Percentiles rank a stretch among this genome's conserved stretches.
Evolutionary conservation across 1,139 yeast genomes (phyloP).

Genomic region (Meyerozyma guilliermondii): DNA sequence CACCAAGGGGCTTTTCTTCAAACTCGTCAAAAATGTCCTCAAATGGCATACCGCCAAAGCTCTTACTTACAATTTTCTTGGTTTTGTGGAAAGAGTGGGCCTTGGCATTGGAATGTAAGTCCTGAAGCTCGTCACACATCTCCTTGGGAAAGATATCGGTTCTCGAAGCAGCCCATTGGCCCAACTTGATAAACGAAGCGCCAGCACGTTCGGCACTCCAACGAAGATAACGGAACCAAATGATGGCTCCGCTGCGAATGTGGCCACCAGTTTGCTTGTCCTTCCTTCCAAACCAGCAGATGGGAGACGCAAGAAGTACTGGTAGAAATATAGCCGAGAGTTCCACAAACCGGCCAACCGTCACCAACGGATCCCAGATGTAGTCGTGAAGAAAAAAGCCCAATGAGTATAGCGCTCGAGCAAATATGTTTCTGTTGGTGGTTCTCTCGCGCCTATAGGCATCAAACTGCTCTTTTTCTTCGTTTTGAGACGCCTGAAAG

Average conservation of each 20-base stretch:
- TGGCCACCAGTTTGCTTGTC: conserved; percentile 24
- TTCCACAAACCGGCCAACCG: conserved; percentile 65
- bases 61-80: conserved; percentile 47
- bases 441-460: conserved; percentile 21
- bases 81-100: conserved; percentile 68
- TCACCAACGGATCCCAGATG: conserved; percentile 62
- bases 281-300: conserved; percentile 55
- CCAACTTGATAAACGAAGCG: conserved; percentile 89
- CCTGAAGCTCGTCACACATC: conserved; percentile 71
- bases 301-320: conserved; percentile 58
- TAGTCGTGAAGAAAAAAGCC: conserved; percentile 46
- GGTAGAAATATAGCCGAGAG: conserved; percentile 68
- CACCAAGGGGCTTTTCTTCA: conserved; percentile 73
- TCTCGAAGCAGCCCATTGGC: conserved; percentile 99
- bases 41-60: conserved; percentile 58
- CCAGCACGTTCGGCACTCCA: conserved; percentile 81
- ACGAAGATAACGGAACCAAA: conserved; percentile 70
- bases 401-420: conserved; percentile 28
- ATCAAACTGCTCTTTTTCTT: conserved; percentile 27
- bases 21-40: conserved; percentile 84
- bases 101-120: conserved; percentile 77
- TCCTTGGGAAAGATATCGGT: conserved; percentile 85
- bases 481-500: conserved; percentile 56
- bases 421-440: conserved; percentile 17
- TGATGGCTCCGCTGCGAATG: conserved; percentile 55